phyloP scores from a whole-genome alignment of 352 stramenopile genomes.

The Detonula confervacea region DNA sequence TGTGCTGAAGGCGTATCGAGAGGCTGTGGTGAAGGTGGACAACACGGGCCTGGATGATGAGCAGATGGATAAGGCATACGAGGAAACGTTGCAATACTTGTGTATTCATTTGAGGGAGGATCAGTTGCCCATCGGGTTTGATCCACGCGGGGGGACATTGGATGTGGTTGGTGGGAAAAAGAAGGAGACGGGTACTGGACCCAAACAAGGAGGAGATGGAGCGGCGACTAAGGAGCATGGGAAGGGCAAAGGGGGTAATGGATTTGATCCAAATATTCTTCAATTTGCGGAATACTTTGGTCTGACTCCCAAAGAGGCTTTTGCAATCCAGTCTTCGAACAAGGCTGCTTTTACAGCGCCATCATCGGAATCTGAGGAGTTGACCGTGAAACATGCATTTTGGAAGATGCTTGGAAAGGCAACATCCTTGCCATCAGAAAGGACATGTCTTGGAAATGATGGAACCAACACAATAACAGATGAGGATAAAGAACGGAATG shows the following conservation, averaged over 20 bases:
- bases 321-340: slow-evolving; percentile 29
- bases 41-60: slow-evolving; percentile 37
- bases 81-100: slow-evolving; percentile 81
- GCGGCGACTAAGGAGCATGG: background rate
- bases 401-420: slow-evolving; percentile 38
- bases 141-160: slow-evolving; percentile 74
- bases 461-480: slow-evolving; percentile 10
- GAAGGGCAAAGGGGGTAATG: background rate
- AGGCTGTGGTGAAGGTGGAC: slow-evolving; percentile 12
- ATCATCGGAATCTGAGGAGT: slow-evolving; percentile 1
- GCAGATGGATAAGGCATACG: slow-evolving; percentile 70
- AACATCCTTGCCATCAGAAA: slow-evolving; percentile 29
- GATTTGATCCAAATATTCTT: slow-evolving; percentile 26
- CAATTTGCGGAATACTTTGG: slow-evolving; percentile 44
- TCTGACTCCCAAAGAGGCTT: slow-evolving; percentile 38
- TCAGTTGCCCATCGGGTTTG: slow-evolving; percentile 82
- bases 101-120: slow-evolving; percentile 80
- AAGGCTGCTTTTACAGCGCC: background rate
- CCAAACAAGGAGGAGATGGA: background rate
- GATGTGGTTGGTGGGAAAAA: slow-evolving; percentile 52
- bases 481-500: slow-evolving; percentile 32
- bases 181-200: background rate
- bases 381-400: slow-evolving; percentile 23
- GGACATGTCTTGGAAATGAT: slow-evolving; percentile 25
- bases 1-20: slow-evolving; percentile 55